Evolutionary conservation across 2,329 filamentous ascomycete species (phyloP).

Genomic region (Furcasterigmium sp.): DNA sequence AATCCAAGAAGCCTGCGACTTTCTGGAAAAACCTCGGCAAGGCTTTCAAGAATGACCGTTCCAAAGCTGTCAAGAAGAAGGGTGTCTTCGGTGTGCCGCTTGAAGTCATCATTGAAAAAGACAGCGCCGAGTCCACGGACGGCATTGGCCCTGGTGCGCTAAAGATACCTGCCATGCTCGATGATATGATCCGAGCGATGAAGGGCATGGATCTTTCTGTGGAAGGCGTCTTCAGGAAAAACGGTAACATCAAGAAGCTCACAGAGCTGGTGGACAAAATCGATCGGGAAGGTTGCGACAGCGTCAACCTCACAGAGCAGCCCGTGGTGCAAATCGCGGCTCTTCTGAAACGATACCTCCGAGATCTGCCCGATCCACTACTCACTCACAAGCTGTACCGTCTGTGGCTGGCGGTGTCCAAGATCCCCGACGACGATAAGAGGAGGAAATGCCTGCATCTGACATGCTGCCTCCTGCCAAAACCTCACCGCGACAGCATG

Average conservation of each 20-base stretch:
- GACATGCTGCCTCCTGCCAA: slow-evolving; percentile 87
- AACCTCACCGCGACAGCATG: slow-evolving; percentile 86
- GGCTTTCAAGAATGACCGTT: slow-evolving; percentile 83
- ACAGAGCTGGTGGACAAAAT: slow-evolving; percentile 82
- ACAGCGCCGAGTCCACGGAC: slow-evolving; percentile 95
- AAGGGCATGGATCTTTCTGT: slow-evolving; percentile 98
- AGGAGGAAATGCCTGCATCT: slow-evolving; percentile 83
- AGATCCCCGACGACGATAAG: slow-evolving; percentile 76
- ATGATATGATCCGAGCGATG: slow-evolving; percentile 91
- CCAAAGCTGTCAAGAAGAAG: slow-evolving; percentile 79
- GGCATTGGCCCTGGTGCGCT: slow-evolving; percentile 89
- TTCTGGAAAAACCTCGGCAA: slow-evolving; percentile 99
- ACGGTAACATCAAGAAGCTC: slow-evolving; percentile 93
- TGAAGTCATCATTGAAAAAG: slow-evolving; percentile 83
- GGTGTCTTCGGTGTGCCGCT: slow-evolving; percentile 88
- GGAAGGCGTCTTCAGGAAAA: slow-evolving; percentile 97
- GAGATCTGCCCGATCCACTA: slow-evolving; percentile 89
- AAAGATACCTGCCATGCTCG: slow-evolving; percentile 88
- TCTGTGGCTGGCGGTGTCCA: slow-evolving; percentile 85
- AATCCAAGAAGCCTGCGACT: slow-evolving; percentile 79
- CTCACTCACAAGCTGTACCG: slow-evolving; percentile 92
- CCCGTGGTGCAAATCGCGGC: slow-evolving; percentile 92
- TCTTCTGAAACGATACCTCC: slow-evolving; percentile 88
- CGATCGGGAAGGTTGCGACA: slow-evolving; percentile 78
- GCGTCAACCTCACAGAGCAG: slow-evolving; percentile 80